A percentile compares a stretch with the other conserved stretches of the same genome.
These are phyloP conservation scores for Cladosporium sp. DNA, from an alignment of 2,329 filamentous ascomycete species.

Conservation along the genomic window DNA sequence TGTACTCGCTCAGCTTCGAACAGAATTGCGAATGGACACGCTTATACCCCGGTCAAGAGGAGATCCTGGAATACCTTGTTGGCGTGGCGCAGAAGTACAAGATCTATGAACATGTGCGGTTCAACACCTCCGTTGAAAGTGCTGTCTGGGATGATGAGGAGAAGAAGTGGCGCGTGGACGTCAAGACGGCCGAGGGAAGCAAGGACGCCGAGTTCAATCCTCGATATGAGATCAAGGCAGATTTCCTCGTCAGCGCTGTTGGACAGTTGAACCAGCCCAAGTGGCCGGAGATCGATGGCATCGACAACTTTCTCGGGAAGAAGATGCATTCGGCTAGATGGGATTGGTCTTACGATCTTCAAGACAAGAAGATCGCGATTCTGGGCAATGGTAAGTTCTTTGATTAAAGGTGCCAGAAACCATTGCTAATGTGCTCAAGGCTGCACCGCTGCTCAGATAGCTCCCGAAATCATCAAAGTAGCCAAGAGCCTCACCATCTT, in stretches of 20 bases:
- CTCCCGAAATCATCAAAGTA: constrained; percentile 52
- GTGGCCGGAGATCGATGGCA: constrained; percentile 46
- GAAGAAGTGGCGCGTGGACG: constrained; percentile 49
- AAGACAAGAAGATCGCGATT: constrained; percentile 53
- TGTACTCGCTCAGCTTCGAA: constrained; percentile 60
- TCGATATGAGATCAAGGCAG: constrained; percentile 50
- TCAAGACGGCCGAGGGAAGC: constrained; percentile 44
- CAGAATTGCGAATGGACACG: constrained; percentile 56
- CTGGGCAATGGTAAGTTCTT: constrained; percentile 51
- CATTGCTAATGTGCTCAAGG: constrained; percentile 27
- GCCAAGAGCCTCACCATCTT: constrained; percentile 51
- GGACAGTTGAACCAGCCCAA: constrained; percentile 55
- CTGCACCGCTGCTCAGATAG: constrained; percentile 56
- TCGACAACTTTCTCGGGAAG: constrained; percentile 49
- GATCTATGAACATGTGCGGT: constrained; percentile 55
- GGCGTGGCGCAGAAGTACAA: constrained; percentile 51
- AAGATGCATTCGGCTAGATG: constrained; percentile 56
- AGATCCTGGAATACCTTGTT: constrained; percentile 55
- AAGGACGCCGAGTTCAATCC: constrained; percentile 54
- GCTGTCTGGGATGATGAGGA: constrained; percentile 52
- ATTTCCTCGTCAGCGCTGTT: constrained; percentile 56
- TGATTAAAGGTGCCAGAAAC: not conserved
- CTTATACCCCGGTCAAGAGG: constrained; percentile 57
- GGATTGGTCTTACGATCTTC: constrained; percentile 56
- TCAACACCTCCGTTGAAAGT: constrained; percentile 52